phyloP scores from a whole-genome alignment of 2,329 filamentous ascomycete species.

The Achaetomium macrosporum region DNA sequence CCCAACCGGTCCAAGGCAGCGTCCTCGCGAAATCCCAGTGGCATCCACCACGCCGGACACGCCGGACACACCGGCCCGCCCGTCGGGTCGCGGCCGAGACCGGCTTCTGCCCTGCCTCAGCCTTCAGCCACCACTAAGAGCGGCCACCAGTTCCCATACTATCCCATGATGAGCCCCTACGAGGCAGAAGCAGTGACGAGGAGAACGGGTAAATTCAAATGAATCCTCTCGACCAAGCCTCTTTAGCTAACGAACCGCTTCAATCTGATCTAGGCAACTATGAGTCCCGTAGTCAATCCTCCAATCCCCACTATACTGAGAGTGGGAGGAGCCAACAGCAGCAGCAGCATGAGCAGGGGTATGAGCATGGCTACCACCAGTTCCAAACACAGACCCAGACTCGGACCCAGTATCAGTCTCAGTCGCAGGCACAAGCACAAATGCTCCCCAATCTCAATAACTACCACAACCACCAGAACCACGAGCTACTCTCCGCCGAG shows the following conservation, averaged over 20 bases:
- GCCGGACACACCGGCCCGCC: constrained; percentile 11
- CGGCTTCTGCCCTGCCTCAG: not conserved
- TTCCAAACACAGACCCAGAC: too few relatives aligned
- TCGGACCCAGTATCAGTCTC: too few relatives aligned
- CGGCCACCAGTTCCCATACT: constrained; percentile 5
- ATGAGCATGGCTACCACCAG: too few relatives aligned
- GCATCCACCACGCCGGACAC: constrained; percentile 1
- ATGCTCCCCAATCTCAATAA: not conserved
- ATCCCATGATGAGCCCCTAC: constrained; percentile 17
- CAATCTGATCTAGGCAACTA: too few relatives aligned
- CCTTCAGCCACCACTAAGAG: not conserved
- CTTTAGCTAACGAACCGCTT: too few relatives aligned
- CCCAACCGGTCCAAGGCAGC: constrained; percentile 12
- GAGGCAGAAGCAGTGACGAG: constrained; percentile 10
- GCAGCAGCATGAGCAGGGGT: too few relatives aligned
- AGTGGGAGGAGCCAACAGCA: too few relatives aligned
- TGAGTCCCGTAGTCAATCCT: too few relatives aligned
- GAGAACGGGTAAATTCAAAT: not conserved
- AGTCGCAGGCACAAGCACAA: not conserved
- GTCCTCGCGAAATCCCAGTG: not conserved
- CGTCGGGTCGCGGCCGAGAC: constrained; percentile 11
- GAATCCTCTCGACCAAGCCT: too few relatives aligned
- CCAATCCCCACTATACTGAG: too few relatives aligned
- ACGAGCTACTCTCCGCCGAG: constrained; percentile 7
- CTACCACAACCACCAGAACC: not conserved